phyloP scores from a whole-genome alignment of 2,329 filamentous ascomycete species.

The Coniochaeta sp. region DNA sequence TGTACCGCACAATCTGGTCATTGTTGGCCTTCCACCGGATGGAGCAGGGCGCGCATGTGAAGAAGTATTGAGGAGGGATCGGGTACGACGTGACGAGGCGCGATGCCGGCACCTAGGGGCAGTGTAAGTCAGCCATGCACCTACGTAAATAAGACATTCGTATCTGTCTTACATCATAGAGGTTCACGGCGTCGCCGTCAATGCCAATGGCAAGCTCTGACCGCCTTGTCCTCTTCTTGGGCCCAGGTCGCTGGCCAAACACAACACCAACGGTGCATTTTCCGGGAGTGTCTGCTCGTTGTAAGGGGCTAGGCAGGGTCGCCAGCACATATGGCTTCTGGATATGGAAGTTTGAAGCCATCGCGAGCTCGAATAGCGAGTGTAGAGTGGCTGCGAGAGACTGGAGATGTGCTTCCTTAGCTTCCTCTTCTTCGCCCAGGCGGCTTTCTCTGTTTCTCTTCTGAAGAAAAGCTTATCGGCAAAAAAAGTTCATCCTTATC shows the following conservation, averaged over 20 bases:
- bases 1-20: conserved; percentile 47
- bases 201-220: conserved; percentile 55
- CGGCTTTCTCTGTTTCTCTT: no score
- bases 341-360: conserved; percentile 54
- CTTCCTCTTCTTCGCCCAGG: no score
- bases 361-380: conserved; percentile 17
- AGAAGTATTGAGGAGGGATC: conserved; percentile 56
- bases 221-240: conserved; percentile 51
- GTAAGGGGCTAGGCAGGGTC: conserved; percentile 50
- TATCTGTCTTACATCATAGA: conserved; percentile 50
- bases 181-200: conserved; percentile 58
- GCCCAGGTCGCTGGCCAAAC: conserved; percentile 48
- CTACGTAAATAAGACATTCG: conserved; percentile 3
- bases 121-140: conserved; percentile 5
- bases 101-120: conserved; percentile 47
- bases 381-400: background rate
- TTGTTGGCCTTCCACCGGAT: conserved; percentile 42
- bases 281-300: conserved; percentile 37
- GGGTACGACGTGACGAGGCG: conserved; percentile 60
- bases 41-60: conserved; percentile 56
- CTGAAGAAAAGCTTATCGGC: background rate
- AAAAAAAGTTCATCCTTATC: conserved; percentile 2
- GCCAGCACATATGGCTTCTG: conserved; percentile 59
- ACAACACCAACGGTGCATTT: conserved; percentile 55
- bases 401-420: background rate